Evolutionary conservation across 805 yeast species (phyloP), one percentile per base, ranked within the genome.

Genomic region (Yarrowia sp.): DNA sequence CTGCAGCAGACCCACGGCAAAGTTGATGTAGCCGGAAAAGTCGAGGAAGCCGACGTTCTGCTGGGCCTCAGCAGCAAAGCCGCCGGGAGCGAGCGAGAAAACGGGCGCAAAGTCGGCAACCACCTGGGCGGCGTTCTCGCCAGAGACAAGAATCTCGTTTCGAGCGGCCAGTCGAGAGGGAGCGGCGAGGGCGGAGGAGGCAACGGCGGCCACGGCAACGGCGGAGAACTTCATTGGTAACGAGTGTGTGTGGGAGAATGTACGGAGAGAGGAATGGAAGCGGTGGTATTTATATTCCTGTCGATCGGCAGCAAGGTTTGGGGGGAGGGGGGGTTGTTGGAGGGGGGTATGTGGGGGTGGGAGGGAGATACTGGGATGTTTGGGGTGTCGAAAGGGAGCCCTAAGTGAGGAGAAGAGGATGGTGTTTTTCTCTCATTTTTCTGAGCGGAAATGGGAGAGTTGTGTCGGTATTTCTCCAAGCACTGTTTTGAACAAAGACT

Each of bases 21-120:
- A 54, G 61, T 54, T 54, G 46, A 54, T 38, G 61, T 54, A 54
- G 10, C 61, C 61, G 46, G 61, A 54, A 4, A 54, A 54, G 36
- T 54, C 61, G 16, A 54, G 61, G 61, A 54, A 54, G 5, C 61
- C 61, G 4, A 54, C 40, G 2, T 24, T 19, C 46, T 36, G 46
- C 44, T 54, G 58, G 41, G 58, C 61, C 46, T 54, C 26, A 17
- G 61, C 44, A 17, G 61, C 61, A 26, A 54, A 54, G 14, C 46
- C n/a, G 46, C 61, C 61, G 26, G 61, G 61, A n/a, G 61, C 61
- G 8, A 54, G 46, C 1, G 46, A 36, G 19, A 54, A 54, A 7
- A 54, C 61, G 32, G 61, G 61, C 2, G 61, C 44, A 26, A 36
- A 38, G 35, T 54, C 61, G 24, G 61, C 61, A 26, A 54, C 44